phyloP scores from a whole-genome alignment of 768 basidiomycete species.

The Tylopilus sp. region DNA sequence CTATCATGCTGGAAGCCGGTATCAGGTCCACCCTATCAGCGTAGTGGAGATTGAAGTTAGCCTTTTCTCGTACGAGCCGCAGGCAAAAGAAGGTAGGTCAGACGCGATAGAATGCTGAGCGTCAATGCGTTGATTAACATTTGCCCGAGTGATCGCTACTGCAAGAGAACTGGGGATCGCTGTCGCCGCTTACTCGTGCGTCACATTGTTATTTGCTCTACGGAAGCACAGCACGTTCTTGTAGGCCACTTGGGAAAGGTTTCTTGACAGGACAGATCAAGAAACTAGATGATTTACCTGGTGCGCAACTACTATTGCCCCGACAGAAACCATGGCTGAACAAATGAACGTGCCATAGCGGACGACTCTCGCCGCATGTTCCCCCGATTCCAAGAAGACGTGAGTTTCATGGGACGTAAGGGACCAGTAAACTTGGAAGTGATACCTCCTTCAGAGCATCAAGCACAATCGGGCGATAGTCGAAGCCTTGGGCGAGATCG shows the following conservation, averaged over 20 bases:
- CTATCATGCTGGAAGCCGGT: background rate
- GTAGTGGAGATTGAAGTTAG: constrained; percentile 68
- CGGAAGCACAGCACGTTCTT: background rate
- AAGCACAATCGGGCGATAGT: constrained; percentile 42
- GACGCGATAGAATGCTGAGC: background rate
- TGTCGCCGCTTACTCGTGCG: constrained; percentile 58
- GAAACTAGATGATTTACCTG: constrained; percentile 32
- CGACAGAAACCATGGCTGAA: background rate
- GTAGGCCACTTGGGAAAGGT: constrained; percentile 49
- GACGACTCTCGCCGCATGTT: constrained; percentile 36
- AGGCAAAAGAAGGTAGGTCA: constrained; percentile 40
- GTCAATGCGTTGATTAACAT: background rate
- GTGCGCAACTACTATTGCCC: constrained; percentile 12
- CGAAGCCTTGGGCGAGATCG: constrained; percentile 38
- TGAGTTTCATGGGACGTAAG: constrained; percentile 10
- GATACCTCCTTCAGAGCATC: constrained; percentile 29
- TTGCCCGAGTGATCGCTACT: constrained; percentile 47
- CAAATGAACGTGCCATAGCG: constrained; percentile 24
- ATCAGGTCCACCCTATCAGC: constrained; percentile 50
- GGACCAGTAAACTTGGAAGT: background rate
- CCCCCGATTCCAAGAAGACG: constrained; percentile 44
- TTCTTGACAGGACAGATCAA: constrained; percentile 49
- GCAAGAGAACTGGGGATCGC: constrained; percentile 53
- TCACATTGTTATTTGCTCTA: background rate
- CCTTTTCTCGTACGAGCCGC: constrained; percentile 52